These are phyloP conservation scores for Cytospora chrysosperma DNA, from an alignment of 2,329 filamentous ascomycete genomes.

Conservation along the genomic window DNA sequence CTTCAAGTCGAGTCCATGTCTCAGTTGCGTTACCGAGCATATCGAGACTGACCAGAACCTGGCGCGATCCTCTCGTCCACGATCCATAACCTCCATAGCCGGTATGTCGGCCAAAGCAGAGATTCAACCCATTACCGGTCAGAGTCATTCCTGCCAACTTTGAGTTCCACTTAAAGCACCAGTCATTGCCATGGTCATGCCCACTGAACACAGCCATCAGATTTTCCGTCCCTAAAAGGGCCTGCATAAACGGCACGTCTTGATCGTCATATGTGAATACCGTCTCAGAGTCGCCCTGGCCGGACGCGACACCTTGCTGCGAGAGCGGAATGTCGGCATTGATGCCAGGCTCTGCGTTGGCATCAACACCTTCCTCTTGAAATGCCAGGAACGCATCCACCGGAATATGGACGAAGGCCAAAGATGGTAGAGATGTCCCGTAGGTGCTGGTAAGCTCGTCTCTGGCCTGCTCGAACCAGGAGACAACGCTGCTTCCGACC, in stretches of 20 bases:
- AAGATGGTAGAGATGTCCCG: slow-evolving; percentile 40
- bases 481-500: slow-evolving; percentile 44
- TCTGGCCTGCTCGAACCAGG: slow-evolving; percentile 44
- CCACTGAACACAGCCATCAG: slow-evolving; percentile 61
- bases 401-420: slow-evolving; percentile 52
- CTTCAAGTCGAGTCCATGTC: slow-evolving; percentile 63
- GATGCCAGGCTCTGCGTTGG: slow-evolving; percentile 43
- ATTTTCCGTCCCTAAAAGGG: slow-evolving; percentile 53
- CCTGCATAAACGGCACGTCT: slow-evolving; percentile 63
- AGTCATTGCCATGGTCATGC: slow-evolving; percentile 65
- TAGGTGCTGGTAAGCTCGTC: slow-evolving; percentile 29
- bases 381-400: slow-evolving; percentile 33
- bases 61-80: slow-evolving; percentile 60
- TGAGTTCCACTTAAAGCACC: slow-evolving; percentile 52
- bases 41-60: slow-evolving; percentile 49
- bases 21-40: slow-evolving; percentile 39
- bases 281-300: slow-evolving; percentile 37
- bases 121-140: slow-evolving; percentile 37
- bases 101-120: slow-evolving; percentile 59
- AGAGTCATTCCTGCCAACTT: slow-evolving; percentile 32
- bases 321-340: slow-evolving; percentile 44
- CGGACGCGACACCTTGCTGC: slow-evolving; percentile 45
- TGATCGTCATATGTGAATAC: slow-evolving; percentile 47
- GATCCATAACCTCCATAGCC: slow-evolving; percentile 70
- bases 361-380: slow-evolving; percentile 36